phyloP scores from a whole-genome alignment of 2,329 filamentous ascomycete genomes.

The Zalaria obscura region DNA sequence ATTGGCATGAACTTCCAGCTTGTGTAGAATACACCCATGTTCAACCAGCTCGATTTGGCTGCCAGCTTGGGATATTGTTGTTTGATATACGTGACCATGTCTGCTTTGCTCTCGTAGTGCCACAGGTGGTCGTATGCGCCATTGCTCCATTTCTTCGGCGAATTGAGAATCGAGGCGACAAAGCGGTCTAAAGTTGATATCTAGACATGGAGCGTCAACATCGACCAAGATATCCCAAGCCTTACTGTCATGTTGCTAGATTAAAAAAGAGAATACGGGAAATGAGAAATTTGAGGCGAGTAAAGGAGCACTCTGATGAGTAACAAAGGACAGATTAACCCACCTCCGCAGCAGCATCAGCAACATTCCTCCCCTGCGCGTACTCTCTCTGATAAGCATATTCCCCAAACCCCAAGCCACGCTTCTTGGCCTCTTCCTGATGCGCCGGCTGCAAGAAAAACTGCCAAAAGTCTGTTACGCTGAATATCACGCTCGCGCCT shows the following conservation, averaged over 20 bases:
- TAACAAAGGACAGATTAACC: neutral
- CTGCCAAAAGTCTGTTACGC: constrained; percentile 21
- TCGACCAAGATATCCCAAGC: too few relatives aligned
- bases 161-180: constrained; percentile 12
- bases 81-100: constrained; percentile 13
- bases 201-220: neutral
- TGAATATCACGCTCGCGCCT: constrained; percentile 22
- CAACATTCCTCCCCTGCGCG: constrained; percentile 17
- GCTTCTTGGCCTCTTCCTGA: constrained; percentile 8
- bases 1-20: constrained; percentile 11
- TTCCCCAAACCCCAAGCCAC: constrained; percentile 8
- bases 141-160: constrained; percentile 12
- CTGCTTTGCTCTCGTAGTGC: constrained; percentile 18
- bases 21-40: constrained; percentile 12
- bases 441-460: constrained; percentile 6
- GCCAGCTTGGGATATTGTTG: constrained; percentile 7
- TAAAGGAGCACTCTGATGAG: too few relatives aligned
- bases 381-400: constrained; percentile 12
- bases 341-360: constrained; percentile 11
- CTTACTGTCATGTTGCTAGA: too few relatives aligned
- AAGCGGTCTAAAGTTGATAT: constrained; percentile 11
- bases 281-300: too few relatives aligned
- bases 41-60: constrained; percentile 10
- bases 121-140: constrained; percentile 11
- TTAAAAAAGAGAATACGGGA: too few relatives aligned